phyloP scores from a whole-genome alignment of 768 basidiomycete genomes.

The Cystofilobasidium capitatum region DNA sequence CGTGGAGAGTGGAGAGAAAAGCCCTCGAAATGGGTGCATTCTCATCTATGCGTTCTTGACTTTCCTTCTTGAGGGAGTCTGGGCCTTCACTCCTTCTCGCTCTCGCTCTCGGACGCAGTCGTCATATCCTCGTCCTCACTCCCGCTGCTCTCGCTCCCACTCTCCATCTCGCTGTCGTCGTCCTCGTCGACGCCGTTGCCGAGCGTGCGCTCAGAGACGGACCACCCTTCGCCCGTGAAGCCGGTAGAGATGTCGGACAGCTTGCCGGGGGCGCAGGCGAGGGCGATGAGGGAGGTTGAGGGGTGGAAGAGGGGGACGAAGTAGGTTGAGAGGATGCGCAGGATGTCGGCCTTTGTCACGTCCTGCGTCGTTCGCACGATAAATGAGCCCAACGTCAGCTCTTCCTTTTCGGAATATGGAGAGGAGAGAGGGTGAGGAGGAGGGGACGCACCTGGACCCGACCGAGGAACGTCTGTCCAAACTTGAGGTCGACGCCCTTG shows the following conservation, averaged over 20 bases:
- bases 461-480: conserved; percentile 65
- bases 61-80: too few species aligned
- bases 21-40: too few species aligned
- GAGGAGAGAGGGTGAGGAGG: neutral
- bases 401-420: neutral
- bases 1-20: too few species aligned
- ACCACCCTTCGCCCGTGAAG: conserved; percentile 60
- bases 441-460: conserved; percentile 50
- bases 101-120: conserved; percentile 10
- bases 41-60: too few species aligned
- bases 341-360: conserved; percentile 70
- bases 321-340: conserved; percentile 57
- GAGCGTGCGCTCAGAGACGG: conserved; percentile 47
- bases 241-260: conserved; percentile 58
- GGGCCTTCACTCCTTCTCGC: conserved; percentile 11
- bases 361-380: conserved; percentile 38
- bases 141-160: conserved; percentile 16
- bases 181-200: neutral
- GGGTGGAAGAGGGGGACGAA: conserved; percentile 78
- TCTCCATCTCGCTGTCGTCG: conserved; percentile 5
- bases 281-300: conserved; percentile 62
- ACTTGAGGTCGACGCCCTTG: conserved; percentile 66
- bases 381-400: neutral
- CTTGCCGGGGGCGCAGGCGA: conserved; percentile 75
- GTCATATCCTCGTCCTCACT: conserved; percentile 10